These are phyloP conservation scores for Nemania sp. DNA, from an alignment of 2,329 filamentous ascomycete species.

Conservation along the genomic window DNA sequence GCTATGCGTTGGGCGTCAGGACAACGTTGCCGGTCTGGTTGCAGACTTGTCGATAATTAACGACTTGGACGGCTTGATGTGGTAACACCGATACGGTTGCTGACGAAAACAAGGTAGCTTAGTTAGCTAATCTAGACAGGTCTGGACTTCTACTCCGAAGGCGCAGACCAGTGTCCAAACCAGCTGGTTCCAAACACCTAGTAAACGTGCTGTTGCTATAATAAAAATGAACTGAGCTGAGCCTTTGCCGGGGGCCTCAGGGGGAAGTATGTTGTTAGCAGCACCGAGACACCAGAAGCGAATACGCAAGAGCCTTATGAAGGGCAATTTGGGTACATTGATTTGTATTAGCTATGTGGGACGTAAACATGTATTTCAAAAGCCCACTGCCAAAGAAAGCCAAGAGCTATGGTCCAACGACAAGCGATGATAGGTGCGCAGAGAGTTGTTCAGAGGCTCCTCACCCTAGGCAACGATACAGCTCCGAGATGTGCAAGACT, in stretches of 20 bases:
- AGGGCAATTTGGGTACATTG: neutral
- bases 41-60: neutral
- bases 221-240: neutral
- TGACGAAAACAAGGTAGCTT: neutral
- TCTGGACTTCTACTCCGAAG: neutral
- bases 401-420: neutral
- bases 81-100: no score
- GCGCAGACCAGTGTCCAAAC: neutral
- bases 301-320: neutral
- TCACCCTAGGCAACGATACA: no score
- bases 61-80: neutral
- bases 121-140: neutral
- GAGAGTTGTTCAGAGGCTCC: no score
- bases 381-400: neutral
- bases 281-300: neutral
- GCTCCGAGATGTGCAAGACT: neutral
- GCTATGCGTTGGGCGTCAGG: constrained; percentile 8
- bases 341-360: neutral
- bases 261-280: no score
- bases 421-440: neutral
- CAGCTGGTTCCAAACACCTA: neutral
- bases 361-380: neutral
- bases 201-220: neutral
- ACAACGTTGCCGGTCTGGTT: neutral
- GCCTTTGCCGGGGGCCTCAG: neutral